A percentile compares a stretch with the other conserved stretches of the same genome.
These are phyloP conservation scores for Fusarium camptoceras DNA, from an alignment of 2,329 filamentous ascomycete genomes.

Conservation along the genomic window DNA sequence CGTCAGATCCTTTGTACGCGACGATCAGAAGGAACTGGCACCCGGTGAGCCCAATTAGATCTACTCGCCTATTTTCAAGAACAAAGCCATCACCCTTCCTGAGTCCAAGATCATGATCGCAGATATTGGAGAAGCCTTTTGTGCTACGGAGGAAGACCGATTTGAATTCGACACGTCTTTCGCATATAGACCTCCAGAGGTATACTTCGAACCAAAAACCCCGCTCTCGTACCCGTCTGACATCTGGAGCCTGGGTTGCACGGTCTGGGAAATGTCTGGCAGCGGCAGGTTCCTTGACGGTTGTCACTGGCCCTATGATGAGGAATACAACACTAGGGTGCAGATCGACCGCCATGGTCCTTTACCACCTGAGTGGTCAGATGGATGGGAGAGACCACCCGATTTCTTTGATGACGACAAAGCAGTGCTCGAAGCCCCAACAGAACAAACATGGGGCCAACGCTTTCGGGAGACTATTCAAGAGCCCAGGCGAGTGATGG, in stretches of 20 bases:
- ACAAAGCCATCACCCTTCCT: slow-evolving; percentile 45
- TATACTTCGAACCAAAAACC: slow-evolving; percentile 49
- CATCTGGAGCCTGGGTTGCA: slow-evolving; percentile 55
- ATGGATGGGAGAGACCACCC: no score
- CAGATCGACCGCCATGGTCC: no score
- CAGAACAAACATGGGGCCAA: background rate
- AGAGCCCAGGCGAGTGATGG: background rate
- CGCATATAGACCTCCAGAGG: slow-evolving; percentile 49
- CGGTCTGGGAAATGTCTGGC: slow-evolving; percentile 47
- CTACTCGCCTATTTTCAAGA: no score
- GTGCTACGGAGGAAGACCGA: slow-evolving; percentile 31
- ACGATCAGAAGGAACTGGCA: no score
- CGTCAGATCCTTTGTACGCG: no score
- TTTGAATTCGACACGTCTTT: slow-evolving; percentile 48
- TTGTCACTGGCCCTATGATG: no score
- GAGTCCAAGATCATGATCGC: slow-evolving; percentile 37
- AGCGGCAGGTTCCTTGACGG: no score
- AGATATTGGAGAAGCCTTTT: slow-evolving; percentile 53
- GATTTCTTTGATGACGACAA: no score
- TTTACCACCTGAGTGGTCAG: no score
- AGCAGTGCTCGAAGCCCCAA: no score
- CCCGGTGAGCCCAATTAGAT: no score
- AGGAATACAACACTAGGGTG: no score
- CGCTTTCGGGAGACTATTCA: slow-evolving; percentile 18
- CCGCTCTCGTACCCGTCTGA: slow-evolving; percentile 49